These are phyloP conservation scores for Fusarium vanettenii DNA, from an alignment of 2,329 filamentous ascomycete species.

Conservation along the genomic window DNA sequence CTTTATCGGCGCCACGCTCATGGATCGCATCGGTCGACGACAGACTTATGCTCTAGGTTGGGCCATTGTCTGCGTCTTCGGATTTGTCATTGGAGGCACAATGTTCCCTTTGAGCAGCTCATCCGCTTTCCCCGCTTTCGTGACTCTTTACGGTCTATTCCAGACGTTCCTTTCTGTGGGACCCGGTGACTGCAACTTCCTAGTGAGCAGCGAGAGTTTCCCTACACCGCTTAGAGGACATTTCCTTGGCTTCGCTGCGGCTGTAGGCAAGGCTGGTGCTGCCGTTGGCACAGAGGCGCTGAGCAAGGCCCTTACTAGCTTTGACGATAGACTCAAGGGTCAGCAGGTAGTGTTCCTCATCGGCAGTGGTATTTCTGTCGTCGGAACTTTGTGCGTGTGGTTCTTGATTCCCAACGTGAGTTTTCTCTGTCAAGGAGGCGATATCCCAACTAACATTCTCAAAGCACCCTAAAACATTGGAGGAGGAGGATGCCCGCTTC, in stretches of 20 bases:
- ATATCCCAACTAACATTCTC: neutral
- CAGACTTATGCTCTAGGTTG: constrained; percentile 64
- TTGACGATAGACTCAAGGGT: neutral
- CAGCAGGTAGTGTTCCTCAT: constrained; percentile 6
- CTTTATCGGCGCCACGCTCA: constrained; percentile 60
- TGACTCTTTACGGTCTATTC: neutral
- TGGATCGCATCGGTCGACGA: constrained; percentile 60
- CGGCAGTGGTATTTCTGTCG: neutral
- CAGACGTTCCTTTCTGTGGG: neutral
- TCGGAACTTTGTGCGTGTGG: constrained; percentile 5
- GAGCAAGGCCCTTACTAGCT: neutral
- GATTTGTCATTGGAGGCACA: constrained; percentile 62
- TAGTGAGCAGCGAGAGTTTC: constrained; percentile 63
- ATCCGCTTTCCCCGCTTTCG: constrained; percentile 55
- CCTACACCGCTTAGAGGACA: constrained; percentile 64
- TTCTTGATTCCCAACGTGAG: constrained; percentile 5
- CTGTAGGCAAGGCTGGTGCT: constrained; percentile 62
- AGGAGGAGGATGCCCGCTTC: neutral
- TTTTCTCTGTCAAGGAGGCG: neutral
- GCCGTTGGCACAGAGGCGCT: constrained; percentile 64
- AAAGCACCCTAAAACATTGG: neutral
- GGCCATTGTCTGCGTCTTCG: constrained; percentile 61
- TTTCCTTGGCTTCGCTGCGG: constrained; percentile 63
- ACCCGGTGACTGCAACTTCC: constrained; percentile 54
- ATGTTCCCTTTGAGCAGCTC: constrained; percentile 54